These are phyloP conservation scores for Torrubiella hemipterigena DNA, from an alignment of 2,329 filamentous ascomycete genomes.

Conservation along the genomic window DNA sequence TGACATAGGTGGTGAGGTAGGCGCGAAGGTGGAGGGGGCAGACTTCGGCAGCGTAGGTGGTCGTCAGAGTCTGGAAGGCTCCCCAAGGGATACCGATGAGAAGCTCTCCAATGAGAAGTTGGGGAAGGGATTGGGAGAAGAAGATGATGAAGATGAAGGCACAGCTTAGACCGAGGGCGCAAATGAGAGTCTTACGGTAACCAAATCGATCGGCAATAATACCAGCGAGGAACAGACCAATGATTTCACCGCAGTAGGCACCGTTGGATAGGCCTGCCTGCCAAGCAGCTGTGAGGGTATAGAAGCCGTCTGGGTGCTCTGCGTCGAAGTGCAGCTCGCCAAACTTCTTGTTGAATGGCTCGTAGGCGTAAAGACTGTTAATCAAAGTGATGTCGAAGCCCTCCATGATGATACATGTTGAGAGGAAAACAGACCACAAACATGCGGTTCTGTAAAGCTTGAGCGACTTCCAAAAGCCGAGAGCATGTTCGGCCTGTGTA, in stretches of 20 bases:
- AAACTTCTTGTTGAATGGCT: slow-evolving; percentile 25
- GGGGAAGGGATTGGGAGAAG: slow-evolving; percentile 26
- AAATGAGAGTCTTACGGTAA: slow-evolving; percentile 34
- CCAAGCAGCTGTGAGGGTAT: slow-evolving; percentile 37
- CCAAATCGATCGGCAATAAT: slow-evolving; percentile 32
- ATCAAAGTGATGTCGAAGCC: slow-evolving; percentile 28
- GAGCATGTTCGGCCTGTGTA: slow-evolving; percentile 20
- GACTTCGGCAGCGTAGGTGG: slow-evolving; percentile 36
- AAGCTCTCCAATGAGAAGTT: slow-evolving; percentile 32
- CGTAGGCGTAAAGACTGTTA: slow-evolving; percentile 27
- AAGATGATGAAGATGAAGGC: slow-evolving; percentile 37
- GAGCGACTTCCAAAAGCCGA: slow-evolving; percentile 21
- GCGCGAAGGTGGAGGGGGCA: slow-evolving; percentile 32
- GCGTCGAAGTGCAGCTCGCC: slow-evolving; percentile 19
- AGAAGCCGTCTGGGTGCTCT: slow-evolving; percentile 19
- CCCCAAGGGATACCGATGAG: slow-evolving; percentile 35
- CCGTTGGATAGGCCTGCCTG: slow-evolving; percentile 38
- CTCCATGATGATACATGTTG: slow-evolving; percentile 25
- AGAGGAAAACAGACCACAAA: slow-evolving; percentile 24
- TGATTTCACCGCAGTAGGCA: slow-evolving; percentile 32
- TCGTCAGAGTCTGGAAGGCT: slow-evolving; percentile 32
- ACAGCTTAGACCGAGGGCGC: slow-evolving; percentile 23
- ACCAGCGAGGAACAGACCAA: slow-evolving; percentile 38
- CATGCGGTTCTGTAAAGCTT: slow-evolving; percentile 26
- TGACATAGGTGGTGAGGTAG: slow-evolving; percentile 31